Percentiles rank a stretch among this genome's conserved stretches.
Conservation (phyloP, 257 asterid genomes). For the Rauvolfia tetraphylla region DNA sequence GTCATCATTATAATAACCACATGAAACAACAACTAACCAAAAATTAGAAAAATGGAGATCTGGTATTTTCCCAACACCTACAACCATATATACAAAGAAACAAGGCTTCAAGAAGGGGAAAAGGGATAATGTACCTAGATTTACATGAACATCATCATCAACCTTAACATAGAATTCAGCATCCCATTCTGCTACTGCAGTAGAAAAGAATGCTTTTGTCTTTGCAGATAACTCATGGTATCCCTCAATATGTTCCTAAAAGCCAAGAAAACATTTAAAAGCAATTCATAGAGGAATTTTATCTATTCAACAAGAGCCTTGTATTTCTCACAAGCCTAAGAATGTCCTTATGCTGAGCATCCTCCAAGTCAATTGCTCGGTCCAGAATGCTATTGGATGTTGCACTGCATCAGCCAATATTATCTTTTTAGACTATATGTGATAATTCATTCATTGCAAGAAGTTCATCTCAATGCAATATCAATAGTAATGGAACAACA, state of each 20-base stretch:
- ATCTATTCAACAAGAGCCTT: neutral
- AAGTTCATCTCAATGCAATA: neutral
- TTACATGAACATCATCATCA: constrained; percentile 87
- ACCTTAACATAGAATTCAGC: constrained; percentile 78
- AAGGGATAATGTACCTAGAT: constrained; percentile 45
- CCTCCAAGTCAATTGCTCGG: constrained; percentile 67
- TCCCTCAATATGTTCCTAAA: constrained; percentile 75
- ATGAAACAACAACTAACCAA: neutral
- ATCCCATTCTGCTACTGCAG: constrained; percentile 69
- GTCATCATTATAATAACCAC: neutral
- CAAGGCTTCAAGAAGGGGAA: neutral
- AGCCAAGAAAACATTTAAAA: neutral
- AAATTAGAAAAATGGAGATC: neutral
- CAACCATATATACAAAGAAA: neutral
- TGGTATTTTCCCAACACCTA: neutral
- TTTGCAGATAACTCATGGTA: constrained; percentile 81
- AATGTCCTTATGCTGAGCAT: constrained; percentile 60
- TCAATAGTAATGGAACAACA: neutral
- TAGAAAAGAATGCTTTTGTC: constrained; percentile 67
- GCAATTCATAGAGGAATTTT: constrained; percentile 2
- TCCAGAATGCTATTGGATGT: constrained; percentile 69
- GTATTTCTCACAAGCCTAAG: constrained; percentile 55
- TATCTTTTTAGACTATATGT: neutral
- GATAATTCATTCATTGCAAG: neutral
- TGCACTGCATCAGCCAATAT: constrained; percentile 39